Conservation (phyloP, 345 rosid genomes). For the Lepidium didymum region DNA sequence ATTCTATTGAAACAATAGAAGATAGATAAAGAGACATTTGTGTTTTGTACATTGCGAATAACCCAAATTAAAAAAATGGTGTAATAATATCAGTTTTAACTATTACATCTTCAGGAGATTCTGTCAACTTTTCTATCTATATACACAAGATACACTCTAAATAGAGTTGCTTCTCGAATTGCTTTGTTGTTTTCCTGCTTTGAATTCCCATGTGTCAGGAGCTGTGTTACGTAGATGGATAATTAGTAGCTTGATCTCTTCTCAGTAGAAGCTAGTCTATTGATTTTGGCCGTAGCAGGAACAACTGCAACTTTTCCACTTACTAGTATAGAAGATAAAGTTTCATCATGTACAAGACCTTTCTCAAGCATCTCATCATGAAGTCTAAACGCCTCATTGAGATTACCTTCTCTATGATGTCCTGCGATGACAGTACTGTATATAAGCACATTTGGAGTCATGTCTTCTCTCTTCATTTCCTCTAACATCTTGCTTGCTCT, state of each 20-base stretch:
- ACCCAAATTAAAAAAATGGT: not conserved
- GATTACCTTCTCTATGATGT: constrained; percentile 53
- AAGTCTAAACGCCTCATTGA: constrained; percentile 57
- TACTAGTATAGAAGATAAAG: constrained; percentile 49
- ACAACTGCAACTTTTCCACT: constrained; percentile 31
- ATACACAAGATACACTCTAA: not conserved
- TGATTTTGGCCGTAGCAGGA: not conserved
- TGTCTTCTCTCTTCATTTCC: constrained; percentile 43
- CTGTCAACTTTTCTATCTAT: not conserved
- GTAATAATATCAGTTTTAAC: not conserved
- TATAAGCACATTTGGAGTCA: constrained; percentile 45
- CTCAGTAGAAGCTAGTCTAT: not conserved
- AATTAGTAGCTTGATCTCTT: not conserved
- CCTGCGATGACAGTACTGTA: constrained; percentile 59
- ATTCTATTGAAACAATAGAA: not conserved
- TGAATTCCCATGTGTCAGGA: not conserved
- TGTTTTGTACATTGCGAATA: not conserved
- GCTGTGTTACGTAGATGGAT: not conserved
- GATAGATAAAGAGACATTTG: not conserved
- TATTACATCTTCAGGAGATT: not conserved
- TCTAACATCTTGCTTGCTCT: constrained; percentile 50
- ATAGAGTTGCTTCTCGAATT: not conserved
- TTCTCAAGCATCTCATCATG: constrained; percentile 73
- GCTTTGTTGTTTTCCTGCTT: not conserved
- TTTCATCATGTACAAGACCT: constrained; percentile 57